phyloP scores from a whole-genome alignment of 2,329 filamentous ascomycete species.

The Botrytis pseudocinerea region DNA sequence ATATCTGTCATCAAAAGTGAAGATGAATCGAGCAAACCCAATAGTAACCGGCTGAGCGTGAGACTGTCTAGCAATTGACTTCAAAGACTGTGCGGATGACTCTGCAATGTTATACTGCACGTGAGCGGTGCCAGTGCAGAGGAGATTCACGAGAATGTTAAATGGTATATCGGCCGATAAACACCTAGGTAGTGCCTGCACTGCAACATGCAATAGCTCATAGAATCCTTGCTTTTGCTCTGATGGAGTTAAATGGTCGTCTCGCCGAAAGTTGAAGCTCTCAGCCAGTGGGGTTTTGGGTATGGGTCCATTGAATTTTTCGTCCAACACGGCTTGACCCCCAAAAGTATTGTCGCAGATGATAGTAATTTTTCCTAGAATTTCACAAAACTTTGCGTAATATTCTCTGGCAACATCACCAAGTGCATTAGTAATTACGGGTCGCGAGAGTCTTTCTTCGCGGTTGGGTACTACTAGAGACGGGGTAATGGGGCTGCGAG shows the following conservation, averaged over 20 bases:
- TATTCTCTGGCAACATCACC: slow-evolving; percentile 79
- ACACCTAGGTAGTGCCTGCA: slow-evolving; percentile 93
- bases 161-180: slow-evolving; percentile 88
- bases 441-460: slow-evolving; percentile 67
- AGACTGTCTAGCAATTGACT: slow-evolving; percentile 90
- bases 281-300: slow-evolving; percentile 95
- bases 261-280: slow-evolving; percentile 87
- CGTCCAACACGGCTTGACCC: slow-evolving; percentile 90
- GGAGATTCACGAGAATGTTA: slow-evolving; percentile 87
- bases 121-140: slow-evolving; percentile 96
- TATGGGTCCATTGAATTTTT: slow-evolving; percentile 84
- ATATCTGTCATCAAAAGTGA: slow-evolving; percentile 97
- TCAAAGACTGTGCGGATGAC: slow-evolving; percentile 89
- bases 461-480: slow-evolving; percentile 41
- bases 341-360: slow-evolving; percentile 97
- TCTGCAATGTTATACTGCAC: slow-evolving; percentile 88
- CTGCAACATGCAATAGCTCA: slow-evolving; percentile 89
- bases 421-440: slow-evolving; percentile 62
- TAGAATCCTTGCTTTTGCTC: slow-evolving; percentile 96
- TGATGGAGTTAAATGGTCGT: slow-evolving; percentile 68
- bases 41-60: slow-evolving; percentile 95
- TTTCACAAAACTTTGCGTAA: slow-evolving; percentile 89
- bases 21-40: slow-evolving; percentile 95
- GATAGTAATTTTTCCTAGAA: slow-evolving; percentile 92
- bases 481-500: slow-evolving; percentile 31